A percentile compares a stretch with the other conserved stretches of the same genome.
phyloP scores from a whole-genome alignment of 1,284 basidiomycete genomes.

The Ustanciosporium gigantosporum region DNA sequence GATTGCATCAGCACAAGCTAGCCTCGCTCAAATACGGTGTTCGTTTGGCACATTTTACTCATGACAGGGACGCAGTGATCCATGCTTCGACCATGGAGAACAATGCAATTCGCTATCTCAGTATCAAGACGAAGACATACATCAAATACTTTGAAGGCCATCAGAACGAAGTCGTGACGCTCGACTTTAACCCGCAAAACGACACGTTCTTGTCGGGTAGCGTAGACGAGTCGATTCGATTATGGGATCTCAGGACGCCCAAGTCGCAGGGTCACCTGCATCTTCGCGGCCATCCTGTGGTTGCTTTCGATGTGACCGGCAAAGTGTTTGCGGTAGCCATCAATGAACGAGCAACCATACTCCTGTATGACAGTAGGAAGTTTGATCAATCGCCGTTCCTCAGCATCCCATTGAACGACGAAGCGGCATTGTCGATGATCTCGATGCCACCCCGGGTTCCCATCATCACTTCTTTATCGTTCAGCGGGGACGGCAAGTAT shows the following conservation, averaged over 20 bases:
- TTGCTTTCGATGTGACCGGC: slow-evolving; percentile 87
- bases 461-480: slow-evolving; percentile 85
- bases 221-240: slow-evolving; percentile 87
- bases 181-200: slow-evolving; percentile 88
- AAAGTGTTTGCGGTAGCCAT: slow-evolving; percentile 90
- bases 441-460: slow-evolving; percentile 73
- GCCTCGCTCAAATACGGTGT: slow-evolving; percentile 96
- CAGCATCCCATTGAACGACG: slow-evolving; percentile 72
- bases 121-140: slow-evolving; percentile 92
- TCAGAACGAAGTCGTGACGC: slow-evolving; percentile 77
- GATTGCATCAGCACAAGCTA: slow-evolving; percentile 78
- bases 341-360: slow-evolving; percentile 64
- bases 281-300: slow-evolving; percentile 72
- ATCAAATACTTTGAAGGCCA: slow-evolving; percentile 94
- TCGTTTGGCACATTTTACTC: slow-evolving; percentile 89
- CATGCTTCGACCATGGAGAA: slow-evolving; percentile 95
- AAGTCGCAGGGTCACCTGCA: slow-evolving; percentile 68
- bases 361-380: slow-evolving; percentile 77
- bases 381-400: slow-evolving; percentile 88
- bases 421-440: slow-evolving; percentile 43
- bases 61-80: slow-evolving; percentile 79
- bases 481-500: slow-evolving; percentile 82
- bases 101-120: slow-evolving; percentile 89
- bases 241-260: slow-evolving; percentile 89
- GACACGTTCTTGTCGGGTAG: slow-evolving; percentile 95